A percentile compares a stretch with the other conserved stretches of the same genome.
Evolutionary conservation across 1,284 basidiomycete genomes (phyloP).

Genomic region (Ceratobasidium papillatum): DNA sequence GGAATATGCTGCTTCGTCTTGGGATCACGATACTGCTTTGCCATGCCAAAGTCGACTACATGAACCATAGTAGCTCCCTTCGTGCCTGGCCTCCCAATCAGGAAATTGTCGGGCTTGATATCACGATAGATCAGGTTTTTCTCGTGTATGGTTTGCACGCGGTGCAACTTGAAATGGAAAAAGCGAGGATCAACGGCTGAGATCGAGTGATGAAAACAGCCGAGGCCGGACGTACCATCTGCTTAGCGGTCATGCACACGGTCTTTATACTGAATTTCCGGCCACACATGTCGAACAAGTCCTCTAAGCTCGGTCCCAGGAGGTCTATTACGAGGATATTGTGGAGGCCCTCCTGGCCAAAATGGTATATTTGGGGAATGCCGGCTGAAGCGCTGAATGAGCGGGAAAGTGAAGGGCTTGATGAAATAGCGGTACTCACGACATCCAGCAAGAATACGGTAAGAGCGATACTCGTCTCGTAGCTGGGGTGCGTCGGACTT

Average conservation of each 20-base stretch:
- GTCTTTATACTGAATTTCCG: conserved; percentile 95
- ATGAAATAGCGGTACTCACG: conserved; percentile 64
- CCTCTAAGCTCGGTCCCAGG: conserved; percentile 90
- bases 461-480: conserved; percentile 95
- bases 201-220: conserved; percentile 6
- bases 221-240: conserved; percentile 74
- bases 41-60: conserved; percentile 91
- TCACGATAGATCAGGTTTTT: conserved; percentile 98
- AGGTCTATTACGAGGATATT: conserved; percentile 97
- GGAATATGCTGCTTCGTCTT: conserved; percentile 98
- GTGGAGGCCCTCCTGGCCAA: conserved; percentile 96
- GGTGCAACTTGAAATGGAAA: conserved; percentile 66
- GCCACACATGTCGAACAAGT: conserved; percentile 96
- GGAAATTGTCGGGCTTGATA: conserved; percentile 97
- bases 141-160: conserved; percentile 95
- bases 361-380: conserved; percentile 96
- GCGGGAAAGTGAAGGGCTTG: background rate
- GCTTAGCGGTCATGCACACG: conserved; percentile 94
- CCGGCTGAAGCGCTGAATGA: conserved; percentile 63
- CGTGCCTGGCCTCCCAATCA: conserved; percentile 89
- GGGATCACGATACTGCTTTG: conserved; percentile 96
- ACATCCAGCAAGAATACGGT: conserved; percentile 93
- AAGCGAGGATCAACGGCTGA: conserved; percentile 23
- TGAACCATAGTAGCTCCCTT: conserved; percentile 78
- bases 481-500: conserved; percentile 97